phyloP scores from a whole-genome alignment of 1,284 basidiomycete species.

The Trichosporon sp. region DNA sequence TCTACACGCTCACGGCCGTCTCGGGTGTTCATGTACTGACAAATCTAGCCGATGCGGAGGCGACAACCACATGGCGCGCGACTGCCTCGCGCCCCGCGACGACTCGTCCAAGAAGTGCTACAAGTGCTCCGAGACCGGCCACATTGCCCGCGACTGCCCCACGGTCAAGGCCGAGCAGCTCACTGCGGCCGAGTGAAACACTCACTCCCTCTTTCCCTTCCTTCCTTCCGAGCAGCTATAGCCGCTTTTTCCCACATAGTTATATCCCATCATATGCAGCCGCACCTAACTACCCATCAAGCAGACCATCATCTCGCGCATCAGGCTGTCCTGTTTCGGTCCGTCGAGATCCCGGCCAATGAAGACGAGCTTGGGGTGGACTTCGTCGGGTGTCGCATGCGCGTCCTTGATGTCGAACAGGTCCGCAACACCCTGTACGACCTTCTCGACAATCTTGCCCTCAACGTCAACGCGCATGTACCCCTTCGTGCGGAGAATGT shows the following conservation, averaged over 20 bases:
- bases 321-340: neutral
- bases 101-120: slow-evolving; percentile 46
- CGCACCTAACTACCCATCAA: neutral
- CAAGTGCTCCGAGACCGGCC: slow-evolving; percentile 46
- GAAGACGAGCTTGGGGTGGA: slow-evolving; percentile 61
- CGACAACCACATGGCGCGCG: slow-evolving; percentile 46
- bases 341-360: slow-evolving; percentile 71
- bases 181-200: neutral
- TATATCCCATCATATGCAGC: neutral
- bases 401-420: slow-evolving; percentile 64
- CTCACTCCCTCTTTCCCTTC: no score
- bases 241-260: no score
- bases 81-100: slow-evolving; percentile 45
- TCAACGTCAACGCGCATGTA: slow-evolving; percentile 57
- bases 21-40: neutral
- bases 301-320: neutral
- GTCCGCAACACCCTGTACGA: slow-evolving; percentile 79
- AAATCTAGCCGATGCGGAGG: slow-evolving; percentile 45
- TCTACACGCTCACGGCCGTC: neutral
- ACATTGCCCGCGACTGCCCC: slow-evolving; percentile 33
- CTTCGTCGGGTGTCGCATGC: neutral
- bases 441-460: slow-evolving; percentile 59
- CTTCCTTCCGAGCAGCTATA: no score
- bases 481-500: slow-evolving; percentile 78
- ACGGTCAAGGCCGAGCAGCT: neutral